Percentiles rank a stretch among this genome's conserved stretches.
These are phyloP conservation scores for Lojkania enalia DNA, from an alignment of 2,329 filamentous ascomycete genomes.

Conservation along the genomic window DNA sequence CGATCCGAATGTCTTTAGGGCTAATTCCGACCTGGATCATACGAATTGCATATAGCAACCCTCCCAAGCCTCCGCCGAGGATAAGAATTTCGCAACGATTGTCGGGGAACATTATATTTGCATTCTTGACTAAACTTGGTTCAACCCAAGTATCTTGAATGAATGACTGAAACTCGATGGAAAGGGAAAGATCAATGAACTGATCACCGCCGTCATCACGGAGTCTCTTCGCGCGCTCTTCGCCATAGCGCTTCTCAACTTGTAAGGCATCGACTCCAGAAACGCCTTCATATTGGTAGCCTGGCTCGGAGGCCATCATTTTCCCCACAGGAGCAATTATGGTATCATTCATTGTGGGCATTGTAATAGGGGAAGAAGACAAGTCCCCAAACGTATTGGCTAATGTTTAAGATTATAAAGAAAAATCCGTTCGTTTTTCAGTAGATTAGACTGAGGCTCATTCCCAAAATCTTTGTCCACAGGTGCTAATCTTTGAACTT, in stretches of 20 bases:
- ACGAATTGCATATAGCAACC: constrained; percentile 45
- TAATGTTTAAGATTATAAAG: no score
- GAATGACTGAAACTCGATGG: constrained; percentile 13
- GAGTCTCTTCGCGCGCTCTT: constrained; percentile 12
- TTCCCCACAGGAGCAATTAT: no score
- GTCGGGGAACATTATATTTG: constrained; percentile 12
- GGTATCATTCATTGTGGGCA: no score
- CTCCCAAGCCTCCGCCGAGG: constrained; percentile 47
- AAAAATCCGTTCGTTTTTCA: no score
- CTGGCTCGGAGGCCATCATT: no score
- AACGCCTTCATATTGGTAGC: constrained; percentile 13
- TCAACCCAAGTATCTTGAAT: constrained; percentile 19
- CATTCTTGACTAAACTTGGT: constrained; percentile 10
- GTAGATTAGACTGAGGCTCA: no score
- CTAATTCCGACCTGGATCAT: constrained; percentile 44
- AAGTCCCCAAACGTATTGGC: no score
- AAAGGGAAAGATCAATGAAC: constrained; percentile 18
- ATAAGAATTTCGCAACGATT: constrained; percentile 35
- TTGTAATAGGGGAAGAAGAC: no score
- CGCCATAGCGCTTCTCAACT: constrained; percentile 17
- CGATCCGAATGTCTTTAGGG: constrained; percentile 42
- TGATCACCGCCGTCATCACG: constrained; percentile 18
- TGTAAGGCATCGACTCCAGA: constrained; percentile 16
- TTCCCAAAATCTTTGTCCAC: no score
- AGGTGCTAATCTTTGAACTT: no score